Evolutionary conservation across 2,329 filamentous ascomycete species (phyloP), one percentile per base, ranked within the genome.

Genomic region (Neonectria faginata): DNA sequence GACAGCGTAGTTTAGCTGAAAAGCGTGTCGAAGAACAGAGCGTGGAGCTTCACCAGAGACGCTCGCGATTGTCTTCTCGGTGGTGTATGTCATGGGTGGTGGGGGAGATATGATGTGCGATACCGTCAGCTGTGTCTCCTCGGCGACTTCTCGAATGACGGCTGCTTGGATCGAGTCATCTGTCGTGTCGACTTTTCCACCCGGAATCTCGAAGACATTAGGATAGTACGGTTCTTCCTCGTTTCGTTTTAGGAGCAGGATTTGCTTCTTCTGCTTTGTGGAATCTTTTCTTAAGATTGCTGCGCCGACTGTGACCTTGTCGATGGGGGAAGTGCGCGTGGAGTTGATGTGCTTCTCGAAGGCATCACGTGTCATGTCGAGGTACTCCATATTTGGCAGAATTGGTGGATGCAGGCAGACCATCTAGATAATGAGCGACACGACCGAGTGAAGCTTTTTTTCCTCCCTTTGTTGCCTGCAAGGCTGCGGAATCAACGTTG

Each of bases 1-100:
- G 4, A 50, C 55, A 39, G 9, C 25, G 44, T 51, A 57, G 14
- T 45, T 42, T 1, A 57, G 45, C 14, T 57, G 45, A 18, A 57
- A 18, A 10, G 20, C 22, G 7, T 31, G 12, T 6, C 44, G 31
- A 3, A 8, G 12, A 25, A 41, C 29, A 25, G 31, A 39, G 14
- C 16, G 36, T 14, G 2, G 14, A 8, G 6, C 36, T 39, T n/a
- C 36, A 39, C 36, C 14, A 39, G 36, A 39, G 14, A 16, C 36
- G 14, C 16, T 14, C 6, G 36, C 6, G 14, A 39, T 39, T n/a
- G 14, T n/a, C 36, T 39, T 39, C 36, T 39, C 14, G 14, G 36
- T 39, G 14, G 36, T 39, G 36, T 7, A n/a, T 39, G 36, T n/a
- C 36, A 39, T 39, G 14, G 36, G 14, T 7, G 36, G 14, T 7